These are phyloP conservation scores for Colletotrichum godetiae DNA, from an alignment of 2,329 filamentous ascomycete species.

Conservation along the genomic window DNA sequence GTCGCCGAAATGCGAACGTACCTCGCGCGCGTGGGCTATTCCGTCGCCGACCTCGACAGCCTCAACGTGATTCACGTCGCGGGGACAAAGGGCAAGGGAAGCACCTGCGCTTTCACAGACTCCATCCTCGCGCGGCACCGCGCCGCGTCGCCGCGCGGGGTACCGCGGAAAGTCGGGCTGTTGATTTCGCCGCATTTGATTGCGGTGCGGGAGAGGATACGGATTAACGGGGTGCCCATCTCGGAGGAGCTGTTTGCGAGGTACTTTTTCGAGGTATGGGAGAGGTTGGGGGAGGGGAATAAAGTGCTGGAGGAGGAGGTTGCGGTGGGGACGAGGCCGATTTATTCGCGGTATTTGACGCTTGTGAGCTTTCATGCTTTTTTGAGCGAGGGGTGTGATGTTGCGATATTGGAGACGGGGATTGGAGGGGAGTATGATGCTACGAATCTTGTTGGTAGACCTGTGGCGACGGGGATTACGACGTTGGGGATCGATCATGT, in stretches of 20 bases:
- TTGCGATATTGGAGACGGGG: slow-evolving; percentile 90
- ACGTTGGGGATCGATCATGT: slow-evolving; percentile 89
- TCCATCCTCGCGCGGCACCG: slow-evolving; percentile 68
- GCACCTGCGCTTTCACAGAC: slow-evolving; percentile 85
- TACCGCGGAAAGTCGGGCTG: slow-evolving; percentile 69
- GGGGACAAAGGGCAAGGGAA: slow-evolving; percentile 95
- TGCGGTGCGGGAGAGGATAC: slow-evolving; percentile 85
- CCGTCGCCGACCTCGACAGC: slow-evolving; percentile 49
- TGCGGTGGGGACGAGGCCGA: slow-evolving; percentile 77
- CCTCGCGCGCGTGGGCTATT: slow-evolving; percentile 56
- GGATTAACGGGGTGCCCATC: slow-evolving; percentile 79
- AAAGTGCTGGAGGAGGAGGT: slow-evolving; percentile 55
- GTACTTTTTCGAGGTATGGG: slow-evolving; percentile 90
- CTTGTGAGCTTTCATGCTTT: slow-evolving; percentile 90
- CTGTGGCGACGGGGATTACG: slow-evolving; percentile 75
- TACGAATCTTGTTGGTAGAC: slow-evolving; percentile 79
- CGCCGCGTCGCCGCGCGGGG: slow-evolving; percentile 31
- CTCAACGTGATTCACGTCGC: slow-evolving; percentile 81
- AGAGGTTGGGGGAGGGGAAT: slow-evolving; percentile 59
- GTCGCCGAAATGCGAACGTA: slow-evolving; percentile 81
- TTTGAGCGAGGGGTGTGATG: slow-evolving; percentile 77
- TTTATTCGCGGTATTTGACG: slow-evolving; percentile 93
- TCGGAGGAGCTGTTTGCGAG: slow-evolving; percentile 75
- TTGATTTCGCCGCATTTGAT: slow-evolving; percentile 90
- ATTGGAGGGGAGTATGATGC: slow-evolving; percentile 95